These are phyloP conservation scores for Sugiyamaella neomexicana DNA, from an alignment of 1,139 yeast genomes.

Conservation along the genomic window DNA sequence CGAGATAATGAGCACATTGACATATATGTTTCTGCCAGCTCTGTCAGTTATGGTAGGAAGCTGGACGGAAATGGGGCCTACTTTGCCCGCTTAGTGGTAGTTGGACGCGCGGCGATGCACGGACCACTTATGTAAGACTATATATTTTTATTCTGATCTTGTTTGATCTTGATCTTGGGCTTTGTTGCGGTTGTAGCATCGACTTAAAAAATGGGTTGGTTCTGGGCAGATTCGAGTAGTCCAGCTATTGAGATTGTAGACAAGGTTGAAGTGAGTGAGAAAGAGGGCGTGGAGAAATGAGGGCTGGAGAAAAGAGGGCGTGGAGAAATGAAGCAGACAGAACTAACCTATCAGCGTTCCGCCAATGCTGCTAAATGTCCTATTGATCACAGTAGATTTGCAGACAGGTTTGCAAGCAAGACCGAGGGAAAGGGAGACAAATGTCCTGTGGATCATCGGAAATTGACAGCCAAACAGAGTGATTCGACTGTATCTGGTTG, in stretches of 20 bases:
- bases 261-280: neutral
- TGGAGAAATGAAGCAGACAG: too few relatives aligned
- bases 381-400: slow-evolving; percentile 21
- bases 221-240: slow-evolving; percentile 28
- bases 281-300: too few relatives aligned
- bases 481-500: slow-evolving; percentile 23
- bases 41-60: neutral
- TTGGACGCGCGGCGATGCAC: neutral
- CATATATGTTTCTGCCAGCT: too few relatives aligned
- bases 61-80: too few relatives aligned
- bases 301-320: too few relatives aligned
- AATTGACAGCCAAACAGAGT: slow-evolving; percentile 25
- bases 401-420: neutral
- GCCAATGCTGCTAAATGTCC: slow-evolving; percentile 44
- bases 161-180: slow-evolving; percentile 1
- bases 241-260: neutral
- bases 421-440: slow-evolving; percentile 36
- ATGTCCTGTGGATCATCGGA: slow-evolving; percentile 49
- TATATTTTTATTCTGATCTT: slow-evolving; percentile 1
- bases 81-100: too few relatives aligned
- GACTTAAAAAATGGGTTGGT: slow-evolving; percentile 31
- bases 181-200: neutral
- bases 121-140: neutral
- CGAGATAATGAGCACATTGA: too few relatives aligned
- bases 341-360: neutral